Percentiles rank a stretch among this genome's conserved stretches.
These are phyloP conservation scores for Fusarium chlamydosporum DNA, from an alignment of 2,329 filamentous ascomycete species.

Conservation along the genomic window DNA sequence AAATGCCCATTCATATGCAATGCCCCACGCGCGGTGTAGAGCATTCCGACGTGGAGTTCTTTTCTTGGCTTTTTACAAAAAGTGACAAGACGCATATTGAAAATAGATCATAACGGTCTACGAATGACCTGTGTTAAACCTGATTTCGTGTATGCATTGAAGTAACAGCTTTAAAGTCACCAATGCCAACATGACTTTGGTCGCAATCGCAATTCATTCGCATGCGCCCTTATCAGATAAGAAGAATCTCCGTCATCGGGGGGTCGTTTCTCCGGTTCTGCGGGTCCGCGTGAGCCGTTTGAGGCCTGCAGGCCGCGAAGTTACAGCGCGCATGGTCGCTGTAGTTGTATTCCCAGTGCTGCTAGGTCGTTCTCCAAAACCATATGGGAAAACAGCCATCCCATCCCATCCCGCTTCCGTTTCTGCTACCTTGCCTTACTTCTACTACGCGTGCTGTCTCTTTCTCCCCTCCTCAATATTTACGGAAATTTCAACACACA, in stretches of 20 bases:
- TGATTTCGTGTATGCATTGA: background rate
- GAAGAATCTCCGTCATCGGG: conserved; percentile 44
- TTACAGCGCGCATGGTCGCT: conserved; percentile 20
- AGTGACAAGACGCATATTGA: background rate
- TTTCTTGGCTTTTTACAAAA: background rate
- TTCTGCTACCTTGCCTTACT: conserved; percentile 30
- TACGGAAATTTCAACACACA: conserved; percentile 35
- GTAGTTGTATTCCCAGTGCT: conserved; percentile 42
- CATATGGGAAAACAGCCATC: conserved; percentile 38
- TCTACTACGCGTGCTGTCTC: conserved; percentile 45
- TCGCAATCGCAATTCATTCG: conserved; percentile 11
- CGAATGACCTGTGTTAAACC: background rate
- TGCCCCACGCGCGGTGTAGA: conserved; percentile 23
- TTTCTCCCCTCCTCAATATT: conserved; percentile 43
- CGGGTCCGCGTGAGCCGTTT: conserved; percentile 32
- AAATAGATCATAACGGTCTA: background rate
- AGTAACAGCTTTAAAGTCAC: background rate
- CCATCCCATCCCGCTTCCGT: conserved; percentile 44
- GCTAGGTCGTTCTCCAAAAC: conserved; percentile 46
- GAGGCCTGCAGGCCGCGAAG: conserved; percentile 22
- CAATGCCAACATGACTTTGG: conserved; percentile 9
- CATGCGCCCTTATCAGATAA: conserved; percentile 47
- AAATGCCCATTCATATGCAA: conserved; percentile 33
- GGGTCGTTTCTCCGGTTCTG: conserved; percentile 44
- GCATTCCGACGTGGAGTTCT: background rate